Evolutionary conservation across 768 basidiomycete genomes (phyloP).

Genomic region (Podaxis mareebaensis): DNA sequence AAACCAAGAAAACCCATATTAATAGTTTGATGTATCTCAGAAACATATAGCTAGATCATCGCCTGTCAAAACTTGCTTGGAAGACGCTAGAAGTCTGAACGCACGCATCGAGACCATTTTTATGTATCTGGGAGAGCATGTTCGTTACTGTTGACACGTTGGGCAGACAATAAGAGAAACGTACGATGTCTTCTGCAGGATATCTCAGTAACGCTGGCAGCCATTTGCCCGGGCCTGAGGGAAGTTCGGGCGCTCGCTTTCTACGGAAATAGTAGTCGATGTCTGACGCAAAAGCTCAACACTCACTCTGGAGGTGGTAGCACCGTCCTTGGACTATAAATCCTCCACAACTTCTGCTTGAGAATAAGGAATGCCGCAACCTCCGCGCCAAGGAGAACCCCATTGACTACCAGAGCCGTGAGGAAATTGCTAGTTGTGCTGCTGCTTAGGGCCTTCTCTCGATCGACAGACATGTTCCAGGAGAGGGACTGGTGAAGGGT

Average conservation of each 20-base stretch:
- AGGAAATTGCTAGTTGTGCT: constrained; percentile 52
- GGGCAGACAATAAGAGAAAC: constrained; percentile 18
- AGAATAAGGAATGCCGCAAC: constrained; percentile 58
- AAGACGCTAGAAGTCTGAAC: constrained; percentile 14
- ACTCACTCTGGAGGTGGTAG: constrained; percentile 57
- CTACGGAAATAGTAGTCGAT: constrained; percentile 23
- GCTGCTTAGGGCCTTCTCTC: constrained; percentile 24
- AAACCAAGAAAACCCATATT: constrained; percentile 55
- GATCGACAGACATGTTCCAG: constrained; percentile 2
- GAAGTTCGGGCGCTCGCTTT: constrained; percentile 46
- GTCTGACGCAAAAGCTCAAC: not conserved
- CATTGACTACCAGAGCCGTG: constrained; percentile 62
- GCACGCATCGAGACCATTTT: constrained; percentile 71
- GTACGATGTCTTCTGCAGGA: constrained; percentile 46
- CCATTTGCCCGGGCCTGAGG: constrained; percentile 51
- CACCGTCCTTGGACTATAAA: constrained; percentile 64
- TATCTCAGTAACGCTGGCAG: constrained; percentile 43
- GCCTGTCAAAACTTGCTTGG: not conserved
- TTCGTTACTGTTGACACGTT: not conserved
- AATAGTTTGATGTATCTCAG: constrained; percentile 62
- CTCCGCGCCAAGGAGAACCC: constrained; percentile 43
- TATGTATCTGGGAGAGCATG: constrained; percentile 40
- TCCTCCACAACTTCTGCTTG: constrained; percentile 53
- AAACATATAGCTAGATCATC: constrained; percentile 46
- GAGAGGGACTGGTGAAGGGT: not conserved